A percentile compares a stretch with the other conserved stretches of the same genome.
These are phyloP conservation scores for Rhodocollybia butyracea DNA, from an alignment of 768 basidiomycete species.

Conservation along the genomic window DNA sequence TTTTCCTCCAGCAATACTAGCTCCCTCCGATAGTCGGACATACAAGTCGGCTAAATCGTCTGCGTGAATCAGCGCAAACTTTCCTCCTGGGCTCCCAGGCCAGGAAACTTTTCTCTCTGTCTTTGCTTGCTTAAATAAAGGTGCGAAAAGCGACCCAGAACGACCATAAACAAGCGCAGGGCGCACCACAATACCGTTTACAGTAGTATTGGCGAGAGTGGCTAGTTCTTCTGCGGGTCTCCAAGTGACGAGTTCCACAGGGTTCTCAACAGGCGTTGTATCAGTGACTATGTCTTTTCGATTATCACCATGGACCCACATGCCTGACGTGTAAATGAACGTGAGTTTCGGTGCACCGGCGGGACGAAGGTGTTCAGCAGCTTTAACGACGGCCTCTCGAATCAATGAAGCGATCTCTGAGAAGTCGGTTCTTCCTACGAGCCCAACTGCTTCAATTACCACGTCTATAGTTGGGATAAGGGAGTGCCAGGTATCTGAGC, in stretches of 20 bases:
- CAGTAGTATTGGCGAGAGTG: slow-evolving; percentile 21
- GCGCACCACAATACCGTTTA: slow-evolving; percentile 45
- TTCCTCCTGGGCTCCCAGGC: slow-evolving; percentile 30
- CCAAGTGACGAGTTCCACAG: slow-evolving; percentile 28
- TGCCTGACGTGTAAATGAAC: slow-evolving; percentile 44
- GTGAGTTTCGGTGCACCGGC: slow-evolving; percentile 32
- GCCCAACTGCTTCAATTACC: slow-evolving; percentile 30
- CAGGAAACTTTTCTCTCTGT: slow-evolving; percentile 27
- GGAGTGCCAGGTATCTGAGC: slow-evolving; percentile 20
- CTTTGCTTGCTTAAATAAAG: slow-evolving; percentile 24
- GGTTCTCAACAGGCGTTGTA: slow-evolving; percentile 25
- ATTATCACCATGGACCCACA: slow-evolving; percentile 41
- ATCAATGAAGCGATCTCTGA: slow-evolving; percentile 19
- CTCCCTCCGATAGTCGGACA: slow-evolving; percentile 36
- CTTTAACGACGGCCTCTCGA: slow-evolving; percentile 20
- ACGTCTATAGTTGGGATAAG: slow-evolving; percentile 29
- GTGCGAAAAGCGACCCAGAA: slow-evolving; percentile 31
- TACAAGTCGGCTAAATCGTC: slow-evolving; percentile 47
- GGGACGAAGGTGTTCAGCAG: slow-evolving; percentile 23
- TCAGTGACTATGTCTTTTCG: slow-evolving; percentile 28
- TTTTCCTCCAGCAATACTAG: slow-evolving; percentile 30
- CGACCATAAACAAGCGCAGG: slow-evolving; percentile 41
- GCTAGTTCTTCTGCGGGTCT: slow-evolving; percentile 29
- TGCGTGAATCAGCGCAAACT: slow-evolving; percentile 31
- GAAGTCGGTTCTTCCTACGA: slow-evolving; percentile 17